Base-by-base conservation (phyloP, 2,329 filamentous ascomycete genomes). In the Aspergillus fumigatiaffinis region DNA sequence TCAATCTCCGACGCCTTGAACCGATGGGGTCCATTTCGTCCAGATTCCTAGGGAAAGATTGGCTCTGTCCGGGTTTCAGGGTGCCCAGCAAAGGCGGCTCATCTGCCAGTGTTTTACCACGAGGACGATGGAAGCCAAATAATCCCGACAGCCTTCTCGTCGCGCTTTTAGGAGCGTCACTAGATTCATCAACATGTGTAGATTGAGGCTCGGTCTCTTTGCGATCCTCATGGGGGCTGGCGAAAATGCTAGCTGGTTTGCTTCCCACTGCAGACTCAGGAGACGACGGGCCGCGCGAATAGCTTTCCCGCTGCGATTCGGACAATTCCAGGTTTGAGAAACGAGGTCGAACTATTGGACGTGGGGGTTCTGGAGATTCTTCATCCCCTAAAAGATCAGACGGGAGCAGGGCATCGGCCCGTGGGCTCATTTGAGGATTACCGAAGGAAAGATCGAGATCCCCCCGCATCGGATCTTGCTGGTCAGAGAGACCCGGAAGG, bases 361-460 rank as follows among this genome's bases (percentile, higher is more conserved):
- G 63, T 5, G 72, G 70, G 42, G 73, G 66, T 51, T 74, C 73
- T 6, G 71, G 66, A 10, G 74, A 74, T 51, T 77, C 75, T 59
- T 85, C 83, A 64, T 85, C 82, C 3, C 81, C 81, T 51, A 86
- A 80, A 12, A 88, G 75, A 64, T 84, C 84, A 1, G 84, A 84
- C 3, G 85, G 85, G 6, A 88, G 71, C 21, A 87, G 71, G 26
- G 83, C 80, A 60, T 84, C 84, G 17, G 84, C 85, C 21, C 82
- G 80, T 2, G 85, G 85, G 65, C 84, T 87, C 84, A 87, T 87
- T 12, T 83, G 82, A 9, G 82, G 83, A 28, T 83, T 84, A 42
- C 79, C 80, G 38, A 82, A 82, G 56, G 84, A 67, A 21, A 74
- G 72, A 47, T 87, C 84, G 3, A 80, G 71, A 28, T 87, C 84